phyloP scores from a whole-genome alignment of 148 eudicot species.

The Rhododendron vialii region DNA sequence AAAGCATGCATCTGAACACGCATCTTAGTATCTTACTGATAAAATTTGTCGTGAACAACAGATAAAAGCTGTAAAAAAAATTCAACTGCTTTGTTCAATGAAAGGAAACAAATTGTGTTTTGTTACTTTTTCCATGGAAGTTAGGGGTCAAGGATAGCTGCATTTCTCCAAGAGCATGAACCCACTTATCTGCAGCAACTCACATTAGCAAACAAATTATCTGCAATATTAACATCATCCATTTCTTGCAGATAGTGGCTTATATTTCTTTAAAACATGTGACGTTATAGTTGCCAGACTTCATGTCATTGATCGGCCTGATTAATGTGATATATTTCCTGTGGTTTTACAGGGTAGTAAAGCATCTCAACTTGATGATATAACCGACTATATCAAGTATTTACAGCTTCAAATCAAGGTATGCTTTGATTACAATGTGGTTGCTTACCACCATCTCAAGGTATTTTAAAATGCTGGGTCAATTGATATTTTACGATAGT shows the following conservation, averaged over 20 bases:
- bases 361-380: constrained; percentile 26
- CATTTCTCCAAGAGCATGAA: background rate
- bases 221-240: background rate
- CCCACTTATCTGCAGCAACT: background rate
- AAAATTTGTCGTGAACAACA: background rate
- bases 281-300: background rate
- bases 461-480: background rate
- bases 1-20: background rate
- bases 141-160: background rate
- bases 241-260: background rate
- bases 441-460: background rate
- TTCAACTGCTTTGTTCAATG: background rate
- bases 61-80: background rate
- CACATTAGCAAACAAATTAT: background rate
- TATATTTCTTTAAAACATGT: background rate
- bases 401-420: constrained; percentile 42
- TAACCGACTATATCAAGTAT: constrained; percentile 35
- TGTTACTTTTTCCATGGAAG: background rate
- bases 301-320: background rate
- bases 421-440: background rate
- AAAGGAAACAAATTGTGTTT: background rate
- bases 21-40: background rate
- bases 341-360: constrained; percentile 29
- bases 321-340: background rate
- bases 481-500: background rate